Evolutionary conservation across 495 filamentous ascomycete species (phyloP), one percentile per base, ranked within the genome.

Genomic region (Parathielavia hyrcaniae): DNA sequence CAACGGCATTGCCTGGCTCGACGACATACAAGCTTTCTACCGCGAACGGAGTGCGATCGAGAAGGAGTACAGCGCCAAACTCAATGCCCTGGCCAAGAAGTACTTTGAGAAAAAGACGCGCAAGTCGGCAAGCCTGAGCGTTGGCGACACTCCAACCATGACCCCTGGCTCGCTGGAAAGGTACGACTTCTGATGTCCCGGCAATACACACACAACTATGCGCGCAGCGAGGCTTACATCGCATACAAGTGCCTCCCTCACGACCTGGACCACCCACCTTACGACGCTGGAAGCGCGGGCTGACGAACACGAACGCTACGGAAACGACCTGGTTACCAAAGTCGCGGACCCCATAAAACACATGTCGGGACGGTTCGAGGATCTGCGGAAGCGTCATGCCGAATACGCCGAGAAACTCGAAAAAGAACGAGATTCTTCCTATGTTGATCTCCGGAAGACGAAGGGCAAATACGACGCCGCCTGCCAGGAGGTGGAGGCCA

Each of bases 11-110:
- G 75, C 83, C 50, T 97, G 91, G 91, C 84, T 99, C 48, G 93
- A 97, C 64, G 93, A 99, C 66, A 88, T 97, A 63, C 89, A 97
- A 73, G 85, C 87, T 67, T 99, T 97, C 75, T 99, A 97, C 77
- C 86, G 93, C 35, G 93, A 99, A 71, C 82, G 95, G 53, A 90
- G 89, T 62, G 83, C 69, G 17, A 96, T 97, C 68, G 93, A 99
- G 72, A 97, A 96, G 73, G 95, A 97, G 69, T 97, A 99, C 71
- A 86, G 89, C 60, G 75, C 83, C 46, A 97, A 90, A 73, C 81
- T 99, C 39, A 88, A 82, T 57, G 84, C 83, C 2, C 76, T 99
- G 50, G 91, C 91, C 54, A 93, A 91, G 78, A 96, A 90, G 69
- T 97, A 96, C 75, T 90, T 88, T 64, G 95, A 99, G 69, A 95